Evolutionary conservation across 805 yeast species (phyloP), one percentile per base, ranked within the genome.

Genomic region (Ogataea trehalophila): DNA sequence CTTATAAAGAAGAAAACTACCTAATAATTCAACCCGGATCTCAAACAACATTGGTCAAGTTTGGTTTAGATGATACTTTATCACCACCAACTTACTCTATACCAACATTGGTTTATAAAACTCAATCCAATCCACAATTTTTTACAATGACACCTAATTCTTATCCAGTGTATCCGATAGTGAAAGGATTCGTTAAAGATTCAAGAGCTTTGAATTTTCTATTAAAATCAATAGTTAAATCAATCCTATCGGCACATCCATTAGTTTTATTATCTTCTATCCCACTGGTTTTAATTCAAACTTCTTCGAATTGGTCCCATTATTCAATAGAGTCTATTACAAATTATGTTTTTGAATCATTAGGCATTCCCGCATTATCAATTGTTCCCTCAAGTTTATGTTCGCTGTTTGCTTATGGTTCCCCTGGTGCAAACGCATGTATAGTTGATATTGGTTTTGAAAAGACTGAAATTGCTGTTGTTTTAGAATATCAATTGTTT

Each of bases 391-490:
- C 76, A 18, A 72, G 90, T 0, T 67, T 89, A 36, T 85, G 88
- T 6, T 70, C 89, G 1, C 71, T 86, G 16, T 90, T 81, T 65
- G 92, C 97, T 0, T 74, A 83, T 62, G 87, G 88, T 5, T 62
- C 71, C 7, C 68, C 81, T 11, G 39, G 26, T 22, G 76, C 82
- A 37, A 85, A 81, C 51, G 76, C 90, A 1, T 69, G 85, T 35
- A 85, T 92, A 16, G 79, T 92, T 38, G 96, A 92, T 64, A 74
- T 92, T 41, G 97, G 97, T 17, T 70, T 72, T 52, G 79, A 81
- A 22, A 79, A 83, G 55, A 80, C 90, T 3, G 96, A 89, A 61
- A 73, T 92, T 22, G 74, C 83, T 13, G 94, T 96, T 3, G 79
- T 92, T n/a, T 66, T 86, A 31, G 94, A 87, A 52, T 88, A 79